Evolutionary conservation across 2,329 filamentous ascomycete genomes (phyloP).

Genomic region (Cordyceps cateniannulata): DNA sequence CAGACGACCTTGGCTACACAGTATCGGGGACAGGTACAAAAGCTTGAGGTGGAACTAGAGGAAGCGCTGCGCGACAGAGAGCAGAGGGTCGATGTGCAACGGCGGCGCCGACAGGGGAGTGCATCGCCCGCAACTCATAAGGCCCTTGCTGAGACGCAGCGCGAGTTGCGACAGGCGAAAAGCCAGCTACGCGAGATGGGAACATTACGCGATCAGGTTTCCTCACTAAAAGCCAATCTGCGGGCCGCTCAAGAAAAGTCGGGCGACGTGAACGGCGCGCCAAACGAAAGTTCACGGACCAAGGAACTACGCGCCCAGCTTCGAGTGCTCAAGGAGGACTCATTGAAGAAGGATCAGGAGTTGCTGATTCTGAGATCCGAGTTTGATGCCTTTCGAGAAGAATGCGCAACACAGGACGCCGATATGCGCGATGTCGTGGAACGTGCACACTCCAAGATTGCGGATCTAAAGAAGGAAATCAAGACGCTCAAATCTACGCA

Average conservation of each 20-base stretch:
- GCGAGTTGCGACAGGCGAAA: conserved; percentile 48
- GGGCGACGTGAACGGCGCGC: conserved; percentile 31
- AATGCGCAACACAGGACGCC: conserved; percentile 45
- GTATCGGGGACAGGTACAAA: conserved; percentile 53
- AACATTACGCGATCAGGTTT: conserved; percentile 46
- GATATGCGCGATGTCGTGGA: conserved; percentile 51
- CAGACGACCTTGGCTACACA: conserved; percentile 52
- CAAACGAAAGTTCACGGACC: conserved; percentile 21
- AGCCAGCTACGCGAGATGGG: conserved; percentile 47
- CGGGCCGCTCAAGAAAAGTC: conserved; percentile 25
- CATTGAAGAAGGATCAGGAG: conserved; percentile 41
- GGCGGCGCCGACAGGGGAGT: conserved; percentile 30
- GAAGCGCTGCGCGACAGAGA: conserved; percentile 32
- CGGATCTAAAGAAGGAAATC: conserved; percentile 48
- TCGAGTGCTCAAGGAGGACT: conserved; percentile 37
- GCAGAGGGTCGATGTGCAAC: conserved; percentile 23
- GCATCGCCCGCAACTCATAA: conserved; percentile 45
- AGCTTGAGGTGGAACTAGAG: conserved; percentile 47
- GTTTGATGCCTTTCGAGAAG: conserved; percentile 47
- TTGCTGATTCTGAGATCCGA: conserved; percentile 43
- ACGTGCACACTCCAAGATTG: conserved; percentile 51
- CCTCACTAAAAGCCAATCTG: conserved; percentile 44
- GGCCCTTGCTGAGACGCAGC: conserved; percentile 45
- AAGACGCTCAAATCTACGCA: conserved; percentile 33
- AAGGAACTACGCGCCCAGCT: conserved; percentile 37